phyloP scores from a whole-genome alignment of 192 early-diverging fungal species.

The Lunasporangiospora selenospora region DNA sequence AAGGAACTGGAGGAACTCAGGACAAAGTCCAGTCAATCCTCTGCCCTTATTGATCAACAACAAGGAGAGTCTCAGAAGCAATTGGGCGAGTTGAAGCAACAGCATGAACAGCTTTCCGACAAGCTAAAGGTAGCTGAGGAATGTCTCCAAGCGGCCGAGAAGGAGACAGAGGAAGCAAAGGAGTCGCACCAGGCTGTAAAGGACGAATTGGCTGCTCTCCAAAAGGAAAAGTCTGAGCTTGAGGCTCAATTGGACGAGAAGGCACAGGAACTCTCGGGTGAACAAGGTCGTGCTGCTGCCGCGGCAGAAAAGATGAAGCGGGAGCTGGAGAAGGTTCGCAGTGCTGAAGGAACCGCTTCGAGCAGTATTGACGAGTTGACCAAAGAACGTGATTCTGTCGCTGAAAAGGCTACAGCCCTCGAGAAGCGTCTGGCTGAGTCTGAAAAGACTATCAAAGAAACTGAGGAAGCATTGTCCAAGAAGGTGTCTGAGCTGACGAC shows the following conservation, averaged over 20 bases:
- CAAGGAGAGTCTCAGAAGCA: background rate
- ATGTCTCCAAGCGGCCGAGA: conserved; percentile 23
- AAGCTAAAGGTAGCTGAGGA: conserved; percentile 40
- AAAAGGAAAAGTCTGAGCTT: conserved; percentile 25
- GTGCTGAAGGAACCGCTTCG: conserved; percentile 1
- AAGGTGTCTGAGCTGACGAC: conserved; percentile 6
- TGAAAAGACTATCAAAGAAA: conserved; percentile 18
- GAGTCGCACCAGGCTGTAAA: background rate
- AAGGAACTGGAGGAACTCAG: conserved; percentile 47
- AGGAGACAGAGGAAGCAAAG: conserved; percentile 34
- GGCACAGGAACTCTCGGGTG: background rate
- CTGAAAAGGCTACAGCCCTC: conserved; percentile 7
- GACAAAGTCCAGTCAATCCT: conserved; percentile 20
- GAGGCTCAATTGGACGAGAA: conserved; percentile 14
- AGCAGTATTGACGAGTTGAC: conserved; percentile 7
- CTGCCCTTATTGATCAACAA: background rate
- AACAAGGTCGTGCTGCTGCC: conserved; percentile 3
- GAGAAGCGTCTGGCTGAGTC: conserved; percentile 20
- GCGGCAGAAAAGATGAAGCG: conserved; percentile 1
- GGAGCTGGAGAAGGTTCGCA: conserved; percentile 9
- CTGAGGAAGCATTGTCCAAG: conserved; percentile 2
- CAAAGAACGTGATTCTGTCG: conserved; percentile 27
- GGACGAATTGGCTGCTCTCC: conserved; percentile 14
- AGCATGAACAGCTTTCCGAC: conserved; percentile 37
- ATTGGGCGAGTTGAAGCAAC: conserved; percentile 16